phyloP scores from a whole-genome alignment of 768 basidiomycete genomes.

The Agrocybe pediades region DNA sequence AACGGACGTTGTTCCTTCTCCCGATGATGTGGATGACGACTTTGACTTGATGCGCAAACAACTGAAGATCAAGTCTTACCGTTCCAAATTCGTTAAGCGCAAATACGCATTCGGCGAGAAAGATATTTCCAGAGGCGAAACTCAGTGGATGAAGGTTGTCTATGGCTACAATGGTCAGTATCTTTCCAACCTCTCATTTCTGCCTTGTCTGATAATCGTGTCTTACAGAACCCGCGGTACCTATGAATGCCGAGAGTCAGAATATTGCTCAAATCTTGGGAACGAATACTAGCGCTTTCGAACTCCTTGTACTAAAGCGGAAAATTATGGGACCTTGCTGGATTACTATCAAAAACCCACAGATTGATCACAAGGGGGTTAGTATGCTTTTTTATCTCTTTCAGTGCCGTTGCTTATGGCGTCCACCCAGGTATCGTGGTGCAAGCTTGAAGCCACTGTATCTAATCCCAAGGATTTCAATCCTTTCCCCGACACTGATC shows the following conservation, averaged over 20 bases:
- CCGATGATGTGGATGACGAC: conserved; percentile 77
- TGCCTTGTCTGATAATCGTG: conserved; percentile 1
- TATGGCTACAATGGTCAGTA: conserved; percentile 83
- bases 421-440: conserved; percentile 84
- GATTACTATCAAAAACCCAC: conserved; percentile 81
- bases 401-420: no score
- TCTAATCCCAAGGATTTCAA: conserved; percentile 87
- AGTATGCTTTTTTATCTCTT: conserved; percentile 21
- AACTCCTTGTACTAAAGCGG: conserved; percentile 89
- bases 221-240: conserved; percentile 68
- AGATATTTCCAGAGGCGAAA: conserved; percentile 77
- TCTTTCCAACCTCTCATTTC: neutral
- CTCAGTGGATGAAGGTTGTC: conserved; percentile 90
- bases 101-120: conserved; percentile 91
- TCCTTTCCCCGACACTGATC: conserved; percentile 75
- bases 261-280: conserved; percentile 91
- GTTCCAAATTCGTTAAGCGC: conserved; percentile 81
- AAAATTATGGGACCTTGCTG: conserved; percentile 99
- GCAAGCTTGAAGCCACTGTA: conserved; percentile 87
- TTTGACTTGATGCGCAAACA: conserved; percentile 80
- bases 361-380: conserved; percentile 80
- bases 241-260: conserved; percentile 70
- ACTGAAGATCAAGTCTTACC: conserved; percentile 74
- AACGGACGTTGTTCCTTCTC: conserved; percentile 73
- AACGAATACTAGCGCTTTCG: conserved; percentile 90